phyloP scores from a whole-genome alignment of 192 early-diverging fungal genomes.

The Backusella parvicylindrica region DNA sequence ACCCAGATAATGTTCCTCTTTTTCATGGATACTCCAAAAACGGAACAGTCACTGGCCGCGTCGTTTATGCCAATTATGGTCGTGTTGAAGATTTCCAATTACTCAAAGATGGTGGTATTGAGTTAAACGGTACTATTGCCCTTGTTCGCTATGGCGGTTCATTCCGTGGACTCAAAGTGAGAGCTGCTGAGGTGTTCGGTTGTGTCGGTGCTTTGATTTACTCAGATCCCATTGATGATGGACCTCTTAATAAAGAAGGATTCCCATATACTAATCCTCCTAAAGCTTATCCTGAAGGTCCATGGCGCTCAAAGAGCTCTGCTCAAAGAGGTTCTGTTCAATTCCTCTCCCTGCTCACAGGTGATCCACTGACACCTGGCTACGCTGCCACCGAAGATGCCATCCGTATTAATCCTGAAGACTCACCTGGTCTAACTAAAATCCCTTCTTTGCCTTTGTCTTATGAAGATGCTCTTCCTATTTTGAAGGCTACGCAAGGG shows the following conservation, averaged over 20 bases:
- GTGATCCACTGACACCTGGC: conserved; percentile 65
- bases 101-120: conserved; percentile 42
- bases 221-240: conserved; percentile 65
- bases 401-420: conserved; percentile 45
- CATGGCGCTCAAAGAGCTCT: conserved; percentile 51
- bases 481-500: conserved; percentile 51
- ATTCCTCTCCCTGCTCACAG: conserved; percentile 44
- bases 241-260: conserved; percentile 34
- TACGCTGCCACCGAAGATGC: conserved; percentile 50
- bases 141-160: conserved; percentile 58
- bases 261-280: conserved; percentile 7
- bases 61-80: conserved; percentile 71
- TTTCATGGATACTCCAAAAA: conserved; percentile 61
- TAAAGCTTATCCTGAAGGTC: conserved; percentile 33
- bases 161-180: conserved; percentile 58
- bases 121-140: conserved; percentile 47
- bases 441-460: conserved; percentile 68
- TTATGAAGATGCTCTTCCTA: conserved; percentile 57
- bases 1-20: conserved; percentile 52
- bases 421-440: conserved; percentile 33
- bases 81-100: conserved; percentile 49
- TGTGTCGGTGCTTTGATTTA: conserved; percentile 58
- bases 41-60: conserved; percentile 52
- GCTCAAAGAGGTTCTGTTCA: conserved; percentile 61
- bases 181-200: conserved; percentile 52